Base-by-base conservation (phyloP, 495 filamentous ascomycete species). In the Lineolata rhizophorae region DNA sequence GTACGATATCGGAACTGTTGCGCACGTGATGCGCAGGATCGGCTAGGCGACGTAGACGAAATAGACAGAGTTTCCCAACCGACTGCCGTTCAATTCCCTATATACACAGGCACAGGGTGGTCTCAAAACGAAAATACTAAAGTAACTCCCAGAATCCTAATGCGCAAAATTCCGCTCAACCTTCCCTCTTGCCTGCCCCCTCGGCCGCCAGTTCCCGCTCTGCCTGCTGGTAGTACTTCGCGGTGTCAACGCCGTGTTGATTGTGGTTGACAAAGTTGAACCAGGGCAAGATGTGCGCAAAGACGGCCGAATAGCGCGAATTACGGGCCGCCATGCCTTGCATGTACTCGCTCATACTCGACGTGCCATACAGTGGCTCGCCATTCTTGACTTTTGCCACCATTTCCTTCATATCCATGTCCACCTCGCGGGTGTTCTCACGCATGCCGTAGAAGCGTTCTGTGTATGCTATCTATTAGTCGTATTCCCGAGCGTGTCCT, bases 381-480 rank as follows among this genome's bases (percentile, higher is more conserved):
- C 82, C 84, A 30, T 60, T 67, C 62, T 95, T 95, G 44, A 94
- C 83, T 51, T 79, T 83, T 47, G 70, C 66, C 3, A 92, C 83
- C 87, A 97, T 97, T 61, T 97, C 87, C 34, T 66, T 68, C 82
- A 93, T 97, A 49, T 97, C 87, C 72, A 85, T 76, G 25, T 93
- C 79, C 18, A 84, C 58, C 48, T 97, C 87, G 35, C 90, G 70
- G 27, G 68, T 54, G 57, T 97, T 95, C 51, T 97, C 87, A 20
- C 65, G 68, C 57, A 79, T 76, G 39, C 87, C 87, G 62, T 93
- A 93, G 60, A 97, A 94, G 29, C 87, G 80, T 18, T 32, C 47
- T 46, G 30, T 14, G 30, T 9, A 35, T 26, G 28, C 20, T 27
- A 34, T 18, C 20, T 4, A 1, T 25, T 26, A 30, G 6, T 16